These are phyloP conservation scores for Plenodomus biglobosus DNA, from an alignment of 2,329 filamentous ascomycete genomes.

Conservation along the genomic window DNA sequence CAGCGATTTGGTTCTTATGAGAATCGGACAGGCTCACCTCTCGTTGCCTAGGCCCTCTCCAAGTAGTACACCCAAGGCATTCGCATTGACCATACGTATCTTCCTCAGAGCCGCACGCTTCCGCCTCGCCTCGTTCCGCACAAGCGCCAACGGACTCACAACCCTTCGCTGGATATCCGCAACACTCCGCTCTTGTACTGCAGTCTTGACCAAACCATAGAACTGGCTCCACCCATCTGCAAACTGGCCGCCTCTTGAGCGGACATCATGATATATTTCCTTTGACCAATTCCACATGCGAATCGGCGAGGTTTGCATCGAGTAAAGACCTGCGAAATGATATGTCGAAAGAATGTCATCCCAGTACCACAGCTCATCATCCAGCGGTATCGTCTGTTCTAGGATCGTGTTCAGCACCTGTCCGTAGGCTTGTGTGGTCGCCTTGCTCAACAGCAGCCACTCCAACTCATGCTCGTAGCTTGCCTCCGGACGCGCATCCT, in stretches of 20 bases:
- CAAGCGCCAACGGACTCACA: slow-evolving; percentile 75
- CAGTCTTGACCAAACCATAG: slow-evolving; percentile 77
- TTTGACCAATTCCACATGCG: slow-evolving; percentile 71
- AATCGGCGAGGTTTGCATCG: slow-evolving; percentile 79
- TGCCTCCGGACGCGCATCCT: slow-evolving; percentile 15
- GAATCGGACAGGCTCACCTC: slow-evolving; percentile 25
- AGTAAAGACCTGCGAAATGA: slow-evolving; percentile 77
- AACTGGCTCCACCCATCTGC: slow-evolving; percentile 61
- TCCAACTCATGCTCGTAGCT: slow-evolving; percentile 75
- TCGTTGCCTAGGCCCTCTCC: slow-evolving; percentile 74
- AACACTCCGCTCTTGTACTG: slow-evolving; percentile 71
- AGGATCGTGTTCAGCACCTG: slow-evolving; percentile 74
- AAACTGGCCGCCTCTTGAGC: slow-evolving; percentile 43
- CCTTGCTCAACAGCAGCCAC: slow-evolving; percentile 90
- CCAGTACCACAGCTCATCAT: slow-evolving; percentile 94
- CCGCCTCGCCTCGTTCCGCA: slow-evolving; percentile 70
- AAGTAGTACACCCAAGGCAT: slow-evolving; percentile 81
- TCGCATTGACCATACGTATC: slow-evolving; percentile 78
- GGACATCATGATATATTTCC: slow-evolving; percentile 68
- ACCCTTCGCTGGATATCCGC: slow-evolving; percentile 70
- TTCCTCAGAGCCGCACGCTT: slow-evolving; percentile 73
- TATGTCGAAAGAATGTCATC: slow-evolving; percentile 81
- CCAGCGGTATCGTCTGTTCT: slow-evolving; percentile 79
- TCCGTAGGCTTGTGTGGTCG: slow-evolving; percentile 87
- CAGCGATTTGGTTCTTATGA: slow-evolving; percentile 1